Evolutionary conservation across 306 rosid genomes (phyloP), one percentile per base, ranked within the genome.

Genomic region (Begonia fuchsioides): DNA sequence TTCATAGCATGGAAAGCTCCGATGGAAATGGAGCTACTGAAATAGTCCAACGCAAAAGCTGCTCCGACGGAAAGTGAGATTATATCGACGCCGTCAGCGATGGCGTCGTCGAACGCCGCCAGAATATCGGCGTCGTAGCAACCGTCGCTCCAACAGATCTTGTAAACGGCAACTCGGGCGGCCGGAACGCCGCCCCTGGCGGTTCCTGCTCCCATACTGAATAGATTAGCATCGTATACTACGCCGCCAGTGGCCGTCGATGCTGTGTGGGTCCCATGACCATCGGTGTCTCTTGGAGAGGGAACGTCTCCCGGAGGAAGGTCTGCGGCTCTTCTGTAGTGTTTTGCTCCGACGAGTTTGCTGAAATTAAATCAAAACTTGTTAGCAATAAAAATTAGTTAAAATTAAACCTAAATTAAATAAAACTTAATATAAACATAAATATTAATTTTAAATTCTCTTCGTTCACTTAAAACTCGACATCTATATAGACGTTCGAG

Each of bases 241-340:
- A 44, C 9, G 15, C 39, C 53, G 8, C 86, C 86, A 1, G 76
- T 74, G 15, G 74, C 78, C 3, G 51, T 71, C n/a, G 82, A 74
- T 18, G 86, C 55, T 18, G 64, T 62, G 55, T 74, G 86, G 47
- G 78, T 62, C 39, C 86, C 81, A 61, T 78, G 86, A 15, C 81
- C 76, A 1, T 8, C n/a, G 11, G 56, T 2, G 38, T 78, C 81
- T 51, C 67, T 62, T 1, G 73, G 67, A 15, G 81, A 74, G 15
- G 26, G 53, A 15, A 47, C 6, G 39, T 68, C 75, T 0, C 8
- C 50, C 3, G 18, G 10, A 0, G 2, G 6, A 8, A 44, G 5
- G 2, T 0, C 0, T 1, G 53, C 46, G 8, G 47, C 65, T 15
- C 41, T 38, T 8, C 43, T 47, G 63, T 67, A 73, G 46, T 54